Evolutionary conservation across 208 protist species (phyloP).

Genomic region (Leishmania lainsoni): DNA sequence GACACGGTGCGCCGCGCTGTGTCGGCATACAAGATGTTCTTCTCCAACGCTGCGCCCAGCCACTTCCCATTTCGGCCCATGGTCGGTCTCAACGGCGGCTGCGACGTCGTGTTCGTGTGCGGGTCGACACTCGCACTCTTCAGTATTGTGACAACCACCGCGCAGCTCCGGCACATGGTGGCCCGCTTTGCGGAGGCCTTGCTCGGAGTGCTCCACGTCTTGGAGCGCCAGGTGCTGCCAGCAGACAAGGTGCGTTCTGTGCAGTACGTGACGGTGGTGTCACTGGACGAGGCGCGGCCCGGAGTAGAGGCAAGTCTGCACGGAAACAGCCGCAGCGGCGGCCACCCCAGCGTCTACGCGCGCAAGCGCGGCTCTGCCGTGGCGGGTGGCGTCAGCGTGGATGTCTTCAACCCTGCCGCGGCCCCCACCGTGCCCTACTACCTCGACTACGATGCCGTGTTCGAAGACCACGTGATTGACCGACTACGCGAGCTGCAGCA

Average conservation of each 20-base stretch:
- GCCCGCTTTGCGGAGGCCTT: constrained; percentile 78
- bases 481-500: constrained; percentile 63
- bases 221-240: constrained; percentile 68
- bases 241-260: constrained; percentile 59
- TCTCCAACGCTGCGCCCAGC: constrained; percentile 53
- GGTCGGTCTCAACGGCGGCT: constrained; percentile 77
- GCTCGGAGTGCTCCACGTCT: constrained; percentile 74
- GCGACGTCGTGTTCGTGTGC: constrained; percentile 77
- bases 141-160: constrained; percentile 66
- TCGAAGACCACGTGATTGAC: constrained; percentile 78
- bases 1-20: constrained; percentile 74
- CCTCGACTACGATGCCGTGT: constrained; percentile 73
- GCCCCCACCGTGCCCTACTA: constrained; percentile 60
- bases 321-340: neutral
- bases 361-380: neutral
- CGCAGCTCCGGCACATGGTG: constrained; percentile 47
- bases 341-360: neutral
- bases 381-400: constrained; percentile 19
- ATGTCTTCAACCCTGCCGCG: constrained; percentile 18
- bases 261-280: constrained; percentile 79
- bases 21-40: constrained; percentile 76
- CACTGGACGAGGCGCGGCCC: constrained; percentile 53
- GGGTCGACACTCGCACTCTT: constrained; percentile 71
- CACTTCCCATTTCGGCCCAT: constrained; percentile 76
- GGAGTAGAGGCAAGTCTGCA: neutral